Conservation (phyloP, 495 filamentous ascomycete genomes). For the Beverwykella pulmonaria region DNA sequence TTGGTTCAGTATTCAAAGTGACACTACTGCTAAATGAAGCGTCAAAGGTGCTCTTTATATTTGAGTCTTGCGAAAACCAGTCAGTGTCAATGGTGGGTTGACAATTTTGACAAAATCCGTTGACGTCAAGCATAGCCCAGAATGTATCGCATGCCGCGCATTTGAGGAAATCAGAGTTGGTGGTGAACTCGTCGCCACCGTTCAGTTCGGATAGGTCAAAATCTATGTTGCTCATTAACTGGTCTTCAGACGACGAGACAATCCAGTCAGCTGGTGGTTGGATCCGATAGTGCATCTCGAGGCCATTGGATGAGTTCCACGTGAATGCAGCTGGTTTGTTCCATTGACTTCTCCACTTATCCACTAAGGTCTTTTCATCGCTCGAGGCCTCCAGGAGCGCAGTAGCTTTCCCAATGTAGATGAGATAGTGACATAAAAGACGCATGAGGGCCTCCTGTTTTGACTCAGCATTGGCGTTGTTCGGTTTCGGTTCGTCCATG, state of each 20-base stretch:
- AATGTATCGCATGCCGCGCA: slow-evolving; percentile 17
- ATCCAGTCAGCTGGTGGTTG: slow-evolving; percentile 23
- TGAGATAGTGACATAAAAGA: slow-evolving; percentile 32
- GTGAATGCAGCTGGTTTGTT: slow-evolving; percentile 31
- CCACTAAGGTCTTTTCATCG: slow-evolving; percentile 10
- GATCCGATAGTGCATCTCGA: slow-evolving; percentile 31
- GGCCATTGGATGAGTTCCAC: slow-evolving; percentile 17
- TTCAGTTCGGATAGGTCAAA: slow-evolving; percentile 17
- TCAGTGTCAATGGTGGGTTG: neutral
- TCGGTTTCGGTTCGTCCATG: neutral
- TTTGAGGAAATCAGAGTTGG: slow-evolving; percentile 12
- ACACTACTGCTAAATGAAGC: neutral
- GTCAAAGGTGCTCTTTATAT: neutral
- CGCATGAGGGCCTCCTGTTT: slow-evolving; percentile 22
- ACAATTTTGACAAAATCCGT: slow-evolving; percentile 18
- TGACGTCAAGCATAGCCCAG: slow-evolving; percentile 12
- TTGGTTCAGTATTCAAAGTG: neutral
- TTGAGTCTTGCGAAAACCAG: neutral
- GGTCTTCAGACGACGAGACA: slow-evolving; percentile 16
- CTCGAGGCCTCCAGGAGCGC: slow-evolving; percentile 14
- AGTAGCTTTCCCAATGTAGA: slow-evolving; percentile 28
- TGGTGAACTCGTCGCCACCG: slow-evolving; percentile 6
- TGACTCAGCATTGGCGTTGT: neutral
- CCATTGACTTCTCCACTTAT: slow-evolving; percentile 21
- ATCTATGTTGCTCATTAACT: slow-evolving; percentile 26